These are phyloP conservation scores for Rosa hybrid DNA, from an alignment of 331 rosid species.

Conservation along the genomic window DNA sequence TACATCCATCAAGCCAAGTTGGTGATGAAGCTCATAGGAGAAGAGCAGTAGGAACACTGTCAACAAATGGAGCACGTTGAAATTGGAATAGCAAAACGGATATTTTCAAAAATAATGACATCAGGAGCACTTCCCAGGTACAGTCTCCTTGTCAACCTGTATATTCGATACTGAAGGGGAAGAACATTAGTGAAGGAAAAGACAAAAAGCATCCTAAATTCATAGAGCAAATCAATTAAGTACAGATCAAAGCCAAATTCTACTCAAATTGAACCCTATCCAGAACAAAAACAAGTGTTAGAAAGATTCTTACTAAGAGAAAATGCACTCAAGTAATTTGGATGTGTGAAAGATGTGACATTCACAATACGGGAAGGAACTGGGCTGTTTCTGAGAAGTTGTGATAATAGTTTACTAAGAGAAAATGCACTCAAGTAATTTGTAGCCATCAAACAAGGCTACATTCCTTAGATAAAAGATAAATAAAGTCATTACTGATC, in stretches of 20 bases:
- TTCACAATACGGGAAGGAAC: constrained; percentile 73
- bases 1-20: too few species aligned
- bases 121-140: too few species aligned
- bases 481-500: constrained; percentile 57
- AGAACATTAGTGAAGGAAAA: constrained; percentile 8
- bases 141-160: constrained; percentile 64
- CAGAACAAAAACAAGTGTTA: not conserved
- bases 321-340: too few species aligned
- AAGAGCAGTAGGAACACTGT: too few species aligned
- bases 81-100: too few species aligned
- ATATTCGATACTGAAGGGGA: constrained; percentile 45
- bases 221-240: not conserved
- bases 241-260: not conserved
- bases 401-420: constrained; percentile 64
- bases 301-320: constrained; percentile 42
- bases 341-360: constrained; percentile 85
- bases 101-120: too few species aligned
- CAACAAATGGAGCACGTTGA: too few species aligned
- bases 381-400: constrained; percentile 72
- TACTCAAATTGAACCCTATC: not conserved
- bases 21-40: too few species aligned
- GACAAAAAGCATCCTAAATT: not conserved
- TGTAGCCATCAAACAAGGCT: constrained; percentile 50
- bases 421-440: constrained; percentile 78
- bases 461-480: not conserved